Percentiles rank a stretch among this genome's conserved stretches.
phyloP scores from a whole-genome alignment of 208 protist genomes.

The Leishmania guyanensis region DNA sequence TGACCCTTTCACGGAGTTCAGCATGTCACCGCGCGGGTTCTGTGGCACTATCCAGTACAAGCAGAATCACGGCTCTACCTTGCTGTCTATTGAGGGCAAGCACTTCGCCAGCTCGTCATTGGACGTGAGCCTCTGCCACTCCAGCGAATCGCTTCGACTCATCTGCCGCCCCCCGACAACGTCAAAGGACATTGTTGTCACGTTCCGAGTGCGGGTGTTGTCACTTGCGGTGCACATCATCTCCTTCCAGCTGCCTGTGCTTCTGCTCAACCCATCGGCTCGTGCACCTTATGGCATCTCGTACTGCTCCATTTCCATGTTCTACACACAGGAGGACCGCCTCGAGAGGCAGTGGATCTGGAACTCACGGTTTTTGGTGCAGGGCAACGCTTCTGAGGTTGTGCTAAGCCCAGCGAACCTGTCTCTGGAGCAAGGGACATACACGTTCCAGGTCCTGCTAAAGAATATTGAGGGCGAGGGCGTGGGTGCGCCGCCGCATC shows the following conservation, averaged over 20 bases:
- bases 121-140: constrained; percentile 27
- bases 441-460: constrained; percentile 38
- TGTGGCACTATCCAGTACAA: constrained; percentile 88
- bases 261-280: constrained; percentile 23
- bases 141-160: constrained; percentile 32
- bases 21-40: constrained; percentile 71
- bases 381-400: constrained; percentile 39
- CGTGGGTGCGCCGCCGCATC: constrained; percentile 20
- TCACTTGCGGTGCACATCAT: constrained; percentile 31
- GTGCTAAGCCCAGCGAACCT: constrained; percentile 27
- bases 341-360: constrained; percentile 55
- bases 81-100: constrained; percentile 56
- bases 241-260: constrained; percentile 26
- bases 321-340: constrained; percentile 16
- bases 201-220: constrained; percentile 25
- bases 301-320: constrained; percentile 39
- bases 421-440: constrained; percentile 35
- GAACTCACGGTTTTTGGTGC: constrained; percentile 51
- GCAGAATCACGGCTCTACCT: constrained; percentile 59
- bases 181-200: constrained; percentile 22
- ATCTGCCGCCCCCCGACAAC: constrained; percentile 31
- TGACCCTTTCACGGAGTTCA: constrained; percentile 72
- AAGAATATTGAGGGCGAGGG: constrained; percentile 41
- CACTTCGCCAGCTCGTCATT: constrained; percentile 5
- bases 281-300: constrained; percentile 29